Conservation (phyloP, 2,329 filamentous ascomycete species). For the Coniochaeta ligniaria region DNA sequence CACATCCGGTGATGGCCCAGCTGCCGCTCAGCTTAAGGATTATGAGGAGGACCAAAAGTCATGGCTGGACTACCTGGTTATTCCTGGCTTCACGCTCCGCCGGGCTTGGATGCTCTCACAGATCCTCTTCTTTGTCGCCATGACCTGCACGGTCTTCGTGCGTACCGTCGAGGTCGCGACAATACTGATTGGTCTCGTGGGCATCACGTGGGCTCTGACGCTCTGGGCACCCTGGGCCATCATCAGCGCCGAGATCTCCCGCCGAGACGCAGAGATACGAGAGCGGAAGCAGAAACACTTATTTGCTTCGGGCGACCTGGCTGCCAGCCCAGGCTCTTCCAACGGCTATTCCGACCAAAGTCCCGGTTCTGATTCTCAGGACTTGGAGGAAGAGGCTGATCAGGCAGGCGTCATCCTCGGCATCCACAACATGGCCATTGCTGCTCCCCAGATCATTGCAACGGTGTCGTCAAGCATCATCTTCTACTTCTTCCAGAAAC, state of each 20-base stretch:
- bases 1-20: conserved; percentile 17
- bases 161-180: conserved; percentile 65
- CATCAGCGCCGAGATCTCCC: conserved; percentile 86
- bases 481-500: conserved; percentile 82
- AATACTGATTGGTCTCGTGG: conserved; percentile 70
- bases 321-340: conserved; percentile 8
- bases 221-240: conserved; percentile 95
- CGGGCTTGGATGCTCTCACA: conserved; percentile 82
- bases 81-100: conserved; percentile 79
- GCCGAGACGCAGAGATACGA: conserved; percentile 58
- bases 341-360: conserved; percentile 20
- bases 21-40: conserved; percentile 21
- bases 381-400: conserved; percentile 50
- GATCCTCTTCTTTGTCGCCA: conserved; percentile 73
- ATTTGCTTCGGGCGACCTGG: conserved; percentile 4
- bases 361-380: conserved; percentile 18
- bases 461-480: conserved; percentile 78
- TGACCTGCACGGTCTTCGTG: conserved; percentile 79
- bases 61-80: conserved; percentile 57
- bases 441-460: conserved; percentile 84
- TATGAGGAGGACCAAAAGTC: conserved; percentile 26
- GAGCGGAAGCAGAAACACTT: conserved; percentile 22
- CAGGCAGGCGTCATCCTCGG: conserved; percentile 87
- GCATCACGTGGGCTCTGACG: conserved; percentile 86
- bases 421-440: conserved; percentile 92